Percentiles rank a stretch among this genome's conserved stretches.
These are phyloP conservation scores for Guyanaporus albipodus DNA, from an alignment of 768 basidiomycete species.

Conservation along the genomic window DNA sequence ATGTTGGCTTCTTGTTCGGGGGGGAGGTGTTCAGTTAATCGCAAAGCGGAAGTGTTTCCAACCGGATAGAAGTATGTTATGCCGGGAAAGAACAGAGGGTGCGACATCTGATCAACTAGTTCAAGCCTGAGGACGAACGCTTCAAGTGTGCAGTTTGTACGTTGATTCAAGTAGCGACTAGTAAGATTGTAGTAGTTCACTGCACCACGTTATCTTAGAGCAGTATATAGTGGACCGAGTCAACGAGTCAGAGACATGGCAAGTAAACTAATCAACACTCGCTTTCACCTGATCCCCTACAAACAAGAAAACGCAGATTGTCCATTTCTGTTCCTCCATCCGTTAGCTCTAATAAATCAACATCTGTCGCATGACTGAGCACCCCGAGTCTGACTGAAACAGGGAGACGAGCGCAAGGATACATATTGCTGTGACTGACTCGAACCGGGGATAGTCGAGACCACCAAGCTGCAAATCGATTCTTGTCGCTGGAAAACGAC, in stretches of 20 bases:
- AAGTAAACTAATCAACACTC: too few relatives aligned
- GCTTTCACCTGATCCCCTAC: too few relatives aligned
- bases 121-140: neutral
- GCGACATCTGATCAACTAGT: slow-evolving; percentile 19
- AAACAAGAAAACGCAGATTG: too few relatives aligned
- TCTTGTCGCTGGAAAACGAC: too few relatives aligned
- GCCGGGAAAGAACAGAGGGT: slow-evolving; percentile 23
- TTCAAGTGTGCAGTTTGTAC: too few relatives aligned
- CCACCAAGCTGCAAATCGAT: slow-evolving; percentile 23
- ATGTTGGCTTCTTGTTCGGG: slow-evolving; percentile 46
- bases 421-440: slow-evolving; percentile 24
- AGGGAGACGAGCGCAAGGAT: neutral
- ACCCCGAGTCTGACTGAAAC: neutral
- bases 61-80: slow-evolving; percentile 52
- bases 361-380: slow-evolving; percentile 39
- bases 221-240: too few relatives aligned
- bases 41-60: slow-evolving; percentile 55
- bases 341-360: slow-evolving; percentile 49
- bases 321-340: slow-evolving; percentile 47
- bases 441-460: slow-evolving; percentile 31
- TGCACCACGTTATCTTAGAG: too few relatives aligned
- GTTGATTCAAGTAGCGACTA: too few relatives aligned
- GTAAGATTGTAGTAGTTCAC: too few relatives aligned
- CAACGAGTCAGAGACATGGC: too few relatives aligned
- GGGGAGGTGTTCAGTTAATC: slow-evolving; percentile 44